Base-by-base conservation (phyloP, 306 rosid genomes). In the Casuarina glauca region DNA sequence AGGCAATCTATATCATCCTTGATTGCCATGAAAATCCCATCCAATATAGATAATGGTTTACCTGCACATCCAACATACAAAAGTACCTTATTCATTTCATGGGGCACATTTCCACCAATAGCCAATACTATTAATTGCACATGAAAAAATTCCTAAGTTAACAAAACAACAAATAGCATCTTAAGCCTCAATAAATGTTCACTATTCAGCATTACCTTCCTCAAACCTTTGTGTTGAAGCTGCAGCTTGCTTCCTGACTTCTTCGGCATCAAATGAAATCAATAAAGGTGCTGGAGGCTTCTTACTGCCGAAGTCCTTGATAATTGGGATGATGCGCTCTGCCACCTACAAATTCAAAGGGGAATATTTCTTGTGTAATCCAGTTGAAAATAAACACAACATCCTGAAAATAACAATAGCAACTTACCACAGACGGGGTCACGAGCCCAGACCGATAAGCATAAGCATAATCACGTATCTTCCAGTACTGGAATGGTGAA, bases 1-100 rank as follows among this genome's bases (percentile, higher is more conserved):
- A 51, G 78, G 80, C 96, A 94, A 84, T 94, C 98, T 77, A 94
- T 94, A 82, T 94, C 98, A 88, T 94, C 98, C 88, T 94, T 94
- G 88, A 92, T 89, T 74, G 98, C 97, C 69, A 94, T 79, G 79
- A 94, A 94, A 84, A 90, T 92, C 70, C 98, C 98, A 74, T 94
- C 98, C 88, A 94, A 82, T 78, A 94, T 88, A n/a, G 97, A 90
- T 82, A 92, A 64, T 49, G 97, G 92, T 64, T 88, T 89, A 76
- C 97, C 98, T 94, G 55, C 79, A 84, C 49, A 70, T 67, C 32
- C 79, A 70, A 83, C 80, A 80, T 36, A 16, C 82, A 79, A 12
- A 74, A 74, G 69, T 57, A 46, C 45, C 52, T 74, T 46, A 46
- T 44, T 26, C 36, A 64, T 61, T 66, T 69, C 49, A 26, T 70